Evolutionary conservation across 768 basidiomycete species (phyloP).

Genomic region (Lentinus tigrinus): DNA sequence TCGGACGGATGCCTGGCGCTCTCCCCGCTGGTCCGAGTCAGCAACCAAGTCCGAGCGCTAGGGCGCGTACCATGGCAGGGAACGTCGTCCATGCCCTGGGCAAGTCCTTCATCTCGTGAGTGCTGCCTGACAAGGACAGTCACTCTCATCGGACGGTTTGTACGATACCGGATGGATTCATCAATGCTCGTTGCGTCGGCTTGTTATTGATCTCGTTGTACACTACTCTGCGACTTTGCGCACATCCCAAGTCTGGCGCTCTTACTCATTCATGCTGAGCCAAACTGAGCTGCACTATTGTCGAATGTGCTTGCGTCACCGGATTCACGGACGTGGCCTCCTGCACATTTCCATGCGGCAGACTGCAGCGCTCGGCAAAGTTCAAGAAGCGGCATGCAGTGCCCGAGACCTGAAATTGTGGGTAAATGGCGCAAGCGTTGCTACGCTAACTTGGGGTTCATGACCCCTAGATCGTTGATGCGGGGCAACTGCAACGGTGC

Average conservation of each 20-base stretch:
- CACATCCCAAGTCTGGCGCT: too few species aligned
- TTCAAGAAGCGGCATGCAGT: neutral
- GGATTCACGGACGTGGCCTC: neutral
- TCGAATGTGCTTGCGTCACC: neutral
- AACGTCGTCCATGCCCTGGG: slow-evolving; percentile 10
- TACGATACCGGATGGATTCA: neutral
- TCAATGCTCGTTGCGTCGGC: neutral
- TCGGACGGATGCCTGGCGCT: slow-evolving; percentile 24
- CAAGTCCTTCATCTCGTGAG: slow-evolving; percentile 21
- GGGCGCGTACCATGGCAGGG: slow-evolving; percentile 7
- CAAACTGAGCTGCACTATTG: neutral
- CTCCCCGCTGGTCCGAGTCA: slow-evolving; percentile 12
- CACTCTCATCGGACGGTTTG: neutral
- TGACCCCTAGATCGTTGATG: too few species aligned
- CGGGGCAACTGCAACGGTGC: too few species aligned
- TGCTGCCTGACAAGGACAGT: neutral
- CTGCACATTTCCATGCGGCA: too few species aligned
- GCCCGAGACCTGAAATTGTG: neutral
- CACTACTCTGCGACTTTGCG: neutral
- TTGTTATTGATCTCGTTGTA: neutral
- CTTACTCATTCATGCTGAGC: too few species aligned
- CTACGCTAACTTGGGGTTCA: too few species aligned
- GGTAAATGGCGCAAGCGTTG: too few species aligned
- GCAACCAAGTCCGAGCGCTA: neutral
- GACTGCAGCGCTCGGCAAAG: neutral